Conservation (phyloP, 768 basidiomycete species). For the Galerina marginata region DNA sequence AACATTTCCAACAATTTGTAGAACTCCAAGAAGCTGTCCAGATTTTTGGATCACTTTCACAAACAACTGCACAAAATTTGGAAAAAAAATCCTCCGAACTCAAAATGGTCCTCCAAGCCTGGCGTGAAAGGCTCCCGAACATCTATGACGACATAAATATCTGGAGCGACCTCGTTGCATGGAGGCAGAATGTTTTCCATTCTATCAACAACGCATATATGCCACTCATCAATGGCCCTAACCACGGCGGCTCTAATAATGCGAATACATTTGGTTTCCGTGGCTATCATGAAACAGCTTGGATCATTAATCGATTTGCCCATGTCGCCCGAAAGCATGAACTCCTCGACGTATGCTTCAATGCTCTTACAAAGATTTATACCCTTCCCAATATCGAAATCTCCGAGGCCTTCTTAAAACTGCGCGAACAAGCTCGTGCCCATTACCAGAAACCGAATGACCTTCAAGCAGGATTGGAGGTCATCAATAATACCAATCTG, state of each 20-base stretch:
- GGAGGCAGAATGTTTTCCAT: constrained; percentile 98
- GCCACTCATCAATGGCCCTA: constrained; percentile 75
- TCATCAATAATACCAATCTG: constrained; percentile 99
- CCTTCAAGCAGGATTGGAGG: constrained; percentile 92
- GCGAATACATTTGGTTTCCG: constrained; percentile 89
- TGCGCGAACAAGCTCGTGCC: constrained; percentile 97
- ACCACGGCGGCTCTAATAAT: constrained; percentile 54
- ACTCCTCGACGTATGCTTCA: constrained; percentile 94
- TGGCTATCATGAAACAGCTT: constrained; percentile 98
- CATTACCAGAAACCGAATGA: constrained; percentile 96
- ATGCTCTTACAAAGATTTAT: constrained; percentile 95
- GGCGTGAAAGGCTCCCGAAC: constrained; percentile 96
- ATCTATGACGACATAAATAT: constrained; percentile 96
- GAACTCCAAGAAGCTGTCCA: constrained; percentile 95
- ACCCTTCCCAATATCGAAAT: constrained; percentile 99
- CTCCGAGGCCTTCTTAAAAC: constrained; percentile 97
- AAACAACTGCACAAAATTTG: constrained; percentile 85
- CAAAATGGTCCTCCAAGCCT: constrained; percentile 95
- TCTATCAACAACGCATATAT: constrained; percentile 97
- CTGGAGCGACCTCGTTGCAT: constrained; percentile 99
- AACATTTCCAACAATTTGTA: constrained; percentile 99
- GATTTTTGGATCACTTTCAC: constrained; percentile 89
- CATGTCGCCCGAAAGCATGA: constrained; percentile 98
- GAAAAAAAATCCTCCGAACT: constrained; percentile 95
- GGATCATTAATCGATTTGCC: constrained; percentile 99